Conservation (phyloP, 2,329 filamentous ascomycete genomes). For the Drechmeria coniospora region DNA sequence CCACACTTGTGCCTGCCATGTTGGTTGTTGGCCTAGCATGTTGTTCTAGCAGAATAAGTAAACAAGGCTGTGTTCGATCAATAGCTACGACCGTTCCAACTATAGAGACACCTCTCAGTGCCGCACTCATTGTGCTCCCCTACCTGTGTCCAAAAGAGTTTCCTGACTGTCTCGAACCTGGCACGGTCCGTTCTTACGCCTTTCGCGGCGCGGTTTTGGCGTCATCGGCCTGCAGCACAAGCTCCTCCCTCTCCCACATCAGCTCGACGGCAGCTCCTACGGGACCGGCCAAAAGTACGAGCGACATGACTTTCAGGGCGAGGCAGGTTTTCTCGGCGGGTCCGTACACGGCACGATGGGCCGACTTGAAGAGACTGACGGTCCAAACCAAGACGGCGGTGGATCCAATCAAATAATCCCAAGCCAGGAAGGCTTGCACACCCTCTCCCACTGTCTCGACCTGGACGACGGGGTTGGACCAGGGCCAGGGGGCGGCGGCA, state of each 20-base stretch:
- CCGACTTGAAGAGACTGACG: slow-evolving; percentile 4
- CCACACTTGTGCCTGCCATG: too few relatives aligned
- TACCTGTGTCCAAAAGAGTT: too few relatives aligned
- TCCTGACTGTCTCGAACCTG: too few relatives aligned
- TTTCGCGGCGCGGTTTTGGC: background rate
- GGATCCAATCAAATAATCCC: slow-evolving; percentile 8
- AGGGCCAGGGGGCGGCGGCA: slow-evolving; percentile 5
- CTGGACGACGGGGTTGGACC: slow-evolving; percentile 3
- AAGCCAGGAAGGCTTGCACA: slow-evolving; percentile 6
- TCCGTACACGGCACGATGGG: slow-evolving; percentile 1
- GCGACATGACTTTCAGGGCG: slow-evolving; percentile 1
- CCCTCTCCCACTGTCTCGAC: slow-evolving; percentile 6
- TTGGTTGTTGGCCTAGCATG: too few relatives aligned
- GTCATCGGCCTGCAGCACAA: slow-evolving; percentile 2
- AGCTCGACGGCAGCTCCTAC: slow-evolving; percentile 7
- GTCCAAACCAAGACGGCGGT: slow-evolving; percentile 7
- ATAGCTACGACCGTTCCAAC: too few relatives aligned
- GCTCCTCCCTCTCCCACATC: slow-evolving; percentile 10
- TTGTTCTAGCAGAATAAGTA: too few relatives aligned
- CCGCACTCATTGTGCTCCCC: too few relatives aligned
- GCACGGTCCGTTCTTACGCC: background rate
- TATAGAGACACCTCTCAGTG: too few relatives aligned
- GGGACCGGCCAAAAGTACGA: slow-evolving; percentile 5
- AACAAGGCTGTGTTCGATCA: too few relatives aligned
- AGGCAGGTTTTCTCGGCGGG: background rate